Conservation (phyloP, 176 grass and related monocot species). For the Pontederia paniculata region DNA sequence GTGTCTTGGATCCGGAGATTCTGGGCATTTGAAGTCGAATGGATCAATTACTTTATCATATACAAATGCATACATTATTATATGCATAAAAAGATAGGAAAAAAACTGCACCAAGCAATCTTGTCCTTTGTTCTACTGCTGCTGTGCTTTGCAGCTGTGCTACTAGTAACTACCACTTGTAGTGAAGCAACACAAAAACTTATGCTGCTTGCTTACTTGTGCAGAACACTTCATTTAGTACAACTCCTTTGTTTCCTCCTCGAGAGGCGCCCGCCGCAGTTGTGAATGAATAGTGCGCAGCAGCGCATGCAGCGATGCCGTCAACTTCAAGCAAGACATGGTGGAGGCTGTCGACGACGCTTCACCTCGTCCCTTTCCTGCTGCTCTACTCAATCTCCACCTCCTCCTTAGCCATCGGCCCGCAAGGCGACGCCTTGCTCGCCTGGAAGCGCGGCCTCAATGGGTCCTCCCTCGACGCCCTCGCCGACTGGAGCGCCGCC, state of each 20-base stretch:
- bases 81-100: neutral
- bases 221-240: neutral
- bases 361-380: constrained; percentile 1
- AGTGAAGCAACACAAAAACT: no score
- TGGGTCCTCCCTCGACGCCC: constrained; percentile 3
- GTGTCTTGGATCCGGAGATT: constrained; percentile 81
- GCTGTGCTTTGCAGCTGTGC: no score
- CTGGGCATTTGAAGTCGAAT: constrained; percentile 6
- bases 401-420: constrained; percentile 24
- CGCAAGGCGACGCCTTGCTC: constrained; percentile 55
- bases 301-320: neutral
- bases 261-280: neutral
- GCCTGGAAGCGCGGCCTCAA: constrained; percentile 47
- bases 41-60: neutral
- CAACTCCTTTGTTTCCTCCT: neutral
- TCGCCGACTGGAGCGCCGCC: constrained; percentile 27
- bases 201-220: no score
- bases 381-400: constrained; percentile 15
- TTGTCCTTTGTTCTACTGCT: no score
- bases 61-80: constrained; percentile 10
- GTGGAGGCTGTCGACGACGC: neutral
- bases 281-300: neutral
- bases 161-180: no score
- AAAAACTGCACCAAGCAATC: constrained; percentile 4
- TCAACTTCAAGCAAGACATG: no score